phyloP scores from a whole-genome alignment of 2,329 filamentous ascomycete genomes.

The Diaporthe citrichinensis region DNA sequence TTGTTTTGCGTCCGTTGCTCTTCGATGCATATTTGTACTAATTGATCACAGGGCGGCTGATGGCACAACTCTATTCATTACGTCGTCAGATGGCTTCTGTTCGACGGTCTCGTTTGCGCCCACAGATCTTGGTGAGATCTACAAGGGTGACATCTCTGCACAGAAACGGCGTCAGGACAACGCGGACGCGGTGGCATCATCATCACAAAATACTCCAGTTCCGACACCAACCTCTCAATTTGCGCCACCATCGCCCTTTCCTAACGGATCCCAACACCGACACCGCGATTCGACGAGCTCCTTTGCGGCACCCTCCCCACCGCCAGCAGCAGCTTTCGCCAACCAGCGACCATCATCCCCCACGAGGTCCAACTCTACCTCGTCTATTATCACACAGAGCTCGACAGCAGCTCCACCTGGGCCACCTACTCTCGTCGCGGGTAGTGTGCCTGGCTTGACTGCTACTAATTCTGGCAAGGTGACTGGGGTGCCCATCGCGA shows the following conservation, averaged over 20 bases:
- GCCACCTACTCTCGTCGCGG: constrained; percentile 81
- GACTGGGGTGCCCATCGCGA: constrained; percentile 80
- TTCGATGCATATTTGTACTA: constrained; percentile 46
- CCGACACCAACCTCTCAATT: constrained; percentile 78
- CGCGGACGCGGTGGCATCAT: constrained; percentile 58
- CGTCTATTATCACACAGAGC: constrained; percentile 80
- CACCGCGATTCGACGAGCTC: constrained; percentile 72
- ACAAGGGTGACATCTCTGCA: constrained; percentile 76
- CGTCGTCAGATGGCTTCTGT: constrained; percentile 98
- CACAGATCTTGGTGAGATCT: constrained; percentile 87
- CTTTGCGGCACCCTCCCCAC: constrained; percentile 70
- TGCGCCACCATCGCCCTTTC: constrained; percentile 72
- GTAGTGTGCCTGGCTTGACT: constrained; percentile 82
- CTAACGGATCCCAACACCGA: constrained; percentile 63
- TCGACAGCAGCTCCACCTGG: constrained; percentile 57
- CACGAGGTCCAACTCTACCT: constrained; percentile 86
- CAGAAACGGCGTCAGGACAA: constrained; percentile 59
- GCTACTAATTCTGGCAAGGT: constrained; percentile 78
- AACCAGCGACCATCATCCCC: constrained; percentile 81
- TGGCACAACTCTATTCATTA: constrained; percentile 80
- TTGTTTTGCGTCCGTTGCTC: neutral
- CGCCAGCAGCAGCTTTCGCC: constrained; percentile 70
- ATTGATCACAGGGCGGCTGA: constrained; percentile 61
- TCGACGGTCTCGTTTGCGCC: constrained; percentile 88
- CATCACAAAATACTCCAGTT: constrained; percentile 77